Evolutionary conservation across 352 stramenopile genomes (phyloP).

Genomic region (Phytopythium delawarense): DNA sequence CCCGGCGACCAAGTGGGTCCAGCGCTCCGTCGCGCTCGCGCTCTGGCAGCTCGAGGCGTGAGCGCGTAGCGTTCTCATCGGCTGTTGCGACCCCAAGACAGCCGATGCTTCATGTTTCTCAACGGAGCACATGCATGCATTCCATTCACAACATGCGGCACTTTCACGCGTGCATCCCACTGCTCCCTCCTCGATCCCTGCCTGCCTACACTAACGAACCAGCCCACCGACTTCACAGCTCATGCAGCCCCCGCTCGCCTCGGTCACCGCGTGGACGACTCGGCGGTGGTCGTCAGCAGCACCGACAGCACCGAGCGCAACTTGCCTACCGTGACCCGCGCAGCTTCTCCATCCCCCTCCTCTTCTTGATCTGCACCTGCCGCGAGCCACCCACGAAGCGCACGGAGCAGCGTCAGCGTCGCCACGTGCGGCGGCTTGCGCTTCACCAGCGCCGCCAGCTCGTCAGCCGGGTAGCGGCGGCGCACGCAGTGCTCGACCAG

Average conservation of each 20-base stretch:
- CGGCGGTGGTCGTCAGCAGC: constrained; percentile 8
- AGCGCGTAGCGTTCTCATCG: background rate
- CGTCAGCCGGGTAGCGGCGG: constrained; percentile 28
- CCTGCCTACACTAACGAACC: background rate
- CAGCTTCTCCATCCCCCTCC: constrained; percentile 6
- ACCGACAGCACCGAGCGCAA: constrained; percentile 38
- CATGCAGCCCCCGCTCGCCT: background rate
- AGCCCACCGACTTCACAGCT: background rate
- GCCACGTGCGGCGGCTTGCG: constrained; percentile 54
- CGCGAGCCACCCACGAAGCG: constrained; percentile 29
- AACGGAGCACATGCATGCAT: background rate
- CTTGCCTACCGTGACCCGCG: constrained; percentile 38
- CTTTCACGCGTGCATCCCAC: background rate
- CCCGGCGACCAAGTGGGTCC: constrained; percentile 63
- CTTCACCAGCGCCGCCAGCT: constrained; percentile 45
- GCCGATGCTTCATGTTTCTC: background rate
- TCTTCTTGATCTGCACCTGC: constrained; percentile 5
- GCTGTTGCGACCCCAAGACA: too few species aligned
- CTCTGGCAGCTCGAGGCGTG: constrained; percentile 66
- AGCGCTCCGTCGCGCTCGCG: constrained; percentile 77
- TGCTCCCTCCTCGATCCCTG: background rate
- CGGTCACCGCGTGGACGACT: background rate
- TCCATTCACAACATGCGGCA: background rate
- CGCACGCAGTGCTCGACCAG: constrained; percentile 61
- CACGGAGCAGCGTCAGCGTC: constrained; percentile 50